Evolutionary conservation across 2,329 filamentous ascomycete species (phyloP), one percentile per base, ranked within the genome.

Genomic region (Davidsoniella eucalypti): DNA sequence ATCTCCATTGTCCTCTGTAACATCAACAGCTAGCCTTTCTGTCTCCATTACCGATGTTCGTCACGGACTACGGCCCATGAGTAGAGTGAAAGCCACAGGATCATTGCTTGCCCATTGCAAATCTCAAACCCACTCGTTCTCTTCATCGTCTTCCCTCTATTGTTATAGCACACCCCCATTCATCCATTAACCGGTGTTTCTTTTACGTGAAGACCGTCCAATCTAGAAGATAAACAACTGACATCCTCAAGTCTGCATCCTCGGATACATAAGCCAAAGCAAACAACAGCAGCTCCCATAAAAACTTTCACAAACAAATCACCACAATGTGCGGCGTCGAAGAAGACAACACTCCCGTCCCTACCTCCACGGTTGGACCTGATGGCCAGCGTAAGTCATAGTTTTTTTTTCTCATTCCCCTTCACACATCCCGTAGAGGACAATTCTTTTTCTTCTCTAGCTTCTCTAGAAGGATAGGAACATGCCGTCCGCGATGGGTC

Each of bases 261-360:
- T 9, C 29, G 29, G 8, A 33, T 33, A 12, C 29, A 33, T 33
- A 9, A 9, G 12, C 6, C 17, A 43, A 43, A 25, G 3, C 2
- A 17, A 43, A 23, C 12, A 21, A 43, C 41, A 21, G 12, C 41
- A 17, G 18, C 12, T 43, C 17, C 17, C 39, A 21, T 17, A 21
- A 41, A 41, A 12, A 17, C 25, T n/a, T 12, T 25, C 41, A 43
- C 12, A 21, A 14, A 25, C 8, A 49, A 17, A n/a, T 21, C 18
- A 44, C 23, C 43, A 53, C 16, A 39, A 53, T 53, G 51, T 53
- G 51, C 44, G 44, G 51, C 26, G 44, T 23, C 43, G 47, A 53
- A 43, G 47, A 53, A 47, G 51, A 53, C 42, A 53, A 50, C 39
- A 53, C 51, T 23, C 47, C 47, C 25, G 43, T 49, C 23, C 23